These are phyloP conservation scores for Beauveria bassiana DNA, from an alignment of 2,329 filamentous ascomycete genomes.

Conservation along the genomic window DNA sequence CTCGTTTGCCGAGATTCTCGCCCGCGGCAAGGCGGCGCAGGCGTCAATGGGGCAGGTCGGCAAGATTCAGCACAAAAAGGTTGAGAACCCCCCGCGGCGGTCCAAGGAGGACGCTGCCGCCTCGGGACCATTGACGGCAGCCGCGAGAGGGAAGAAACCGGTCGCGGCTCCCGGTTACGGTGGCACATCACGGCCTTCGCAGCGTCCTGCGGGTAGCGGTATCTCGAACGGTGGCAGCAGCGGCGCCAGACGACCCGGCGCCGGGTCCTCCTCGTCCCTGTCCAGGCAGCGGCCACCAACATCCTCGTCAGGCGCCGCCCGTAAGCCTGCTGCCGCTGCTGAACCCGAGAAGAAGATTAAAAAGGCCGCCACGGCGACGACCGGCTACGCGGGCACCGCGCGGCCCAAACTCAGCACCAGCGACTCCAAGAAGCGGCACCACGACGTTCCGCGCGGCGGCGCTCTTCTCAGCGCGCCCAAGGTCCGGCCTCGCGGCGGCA, in stretches of 20 bases:
- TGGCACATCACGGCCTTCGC: constrained; percentile 18
- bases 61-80: constrained; percentile 67
- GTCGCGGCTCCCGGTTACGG: constrained; percentile 20
- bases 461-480: constrained; percentile 30
- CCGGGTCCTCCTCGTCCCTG: neutral
- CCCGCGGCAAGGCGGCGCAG: constrained; percentile 61
- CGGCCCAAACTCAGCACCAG: constrained; percentile 41
- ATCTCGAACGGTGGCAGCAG: constrained; percentile 24
- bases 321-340: constrained; percentile 18
- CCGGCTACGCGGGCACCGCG: constrained; percentile 58
- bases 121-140: neutral
- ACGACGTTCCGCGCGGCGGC: constrained; percentile 28
- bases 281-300: neutral
- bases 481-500: constrained; percentile 21
- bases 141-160: neutral
- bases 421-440: constrained; percentile 22
- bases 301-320: neutral
- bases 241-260: constrained; percentile 19
- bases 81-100: constrained; percentile 31
- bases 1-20: constrained; percentile 67
- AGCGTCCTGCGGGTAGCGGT: constrained; percentile 9
- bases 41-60: constrained; percentile 54
- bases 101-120: constrained; percentile 17
- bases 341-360: constrained; percentile 50
- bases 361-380: constrained; percentile 54